Evolutionary conservation across 129 eudicot species (phyloP), one percentile per base, ranked within the genome.

Genomic region (Lactuca saligna): DNA sequence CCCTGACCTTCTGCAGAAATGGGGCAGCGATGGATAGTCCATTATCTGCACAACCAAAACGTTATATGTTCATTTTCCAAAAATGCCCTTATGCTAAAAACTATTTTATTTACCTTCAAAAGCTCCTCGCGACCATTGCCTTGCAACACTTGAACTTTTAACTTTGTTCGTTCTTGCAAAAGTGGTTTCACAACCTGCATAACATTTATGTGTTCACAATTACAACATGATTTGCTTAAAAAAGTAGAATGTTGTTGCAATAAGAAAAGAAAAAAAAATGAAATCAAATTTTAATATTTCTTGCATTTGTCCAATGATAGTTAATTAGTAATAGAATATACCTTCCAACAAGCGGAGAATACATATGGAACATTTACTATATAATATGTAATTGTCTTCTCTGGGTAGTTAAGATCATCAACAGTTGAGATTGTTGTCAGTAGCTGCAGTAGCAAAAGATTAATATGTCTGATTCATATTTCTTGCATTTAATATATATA

Each of bases 261-360:
- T 25, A 25, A 25, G 29, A 25, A 25, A 25, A 25, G 29, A 25
- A 25, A 25, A 25, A 25, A 25, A 25, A 25, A 0, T 1, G 29
- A 25, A 25, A 25, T 25, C 29, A 1, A 0, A 25, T 25, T 25
- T 25, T 25, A 25, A 25, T 25, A 25, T 25, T 25, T 25, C 29
- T 25, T 25, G 29, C 29, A 25, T 25, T 25, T 25, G 29, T 25
- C 29, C 2, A 0, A 25, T 25, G 29, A 25, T 0, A 25, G 29
- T 25, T 25, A 25, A 0, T 25, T 0, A 25, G 29, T 25, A 25
- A 25, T 25, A 25, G 29, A 25, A 25, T 46, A 25, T 46, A 84
- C 94, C 94, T 87, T 87, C 94, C 94, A 87, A 87, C 94, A 87
- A 73, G 94, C 94, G 0, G 94, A 84, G 76, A 87, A 87, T 65